These are phyloP conservation scores for Triticum dicoccoides DNA, from an alignment of 176 grass and related monocot species.

Conservation along the genomic window DNA sequence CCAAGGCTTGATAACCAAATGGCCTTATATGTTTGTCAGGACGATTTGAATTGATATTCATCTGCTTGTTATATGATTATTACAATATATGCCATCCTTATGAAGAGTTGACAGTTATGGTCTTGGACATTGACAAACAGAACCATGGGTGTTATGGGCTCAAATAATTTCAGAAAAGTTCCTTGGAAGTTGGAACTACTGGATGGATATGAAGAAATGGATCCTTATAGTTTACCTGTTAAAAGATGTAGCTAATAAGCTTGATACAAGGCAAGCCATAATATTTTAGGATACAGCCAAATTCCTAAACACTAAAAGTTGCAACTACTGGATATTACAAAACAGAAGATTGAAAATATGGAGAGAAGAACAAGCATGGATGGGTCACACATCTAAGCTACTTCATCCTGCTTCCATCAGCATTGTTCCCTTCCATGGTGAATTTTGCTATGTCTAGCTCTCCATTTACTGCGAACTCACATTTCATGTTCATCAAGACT, in stretches of 20 bases:
- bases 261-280: background rate
- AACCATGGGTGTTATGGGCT: background rate
- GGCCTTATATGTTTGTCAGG: background rate
- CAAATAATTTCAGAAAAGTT: background rate
- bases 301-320: slow-evolving; percentile 28
- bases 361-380: slow-evolving; percentile 2
- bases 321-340: slow-evolving; percentile 27
- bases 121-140: slow-evolving; percentile 19
- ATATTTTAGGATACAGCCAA: slow-evolving; percentile 28
- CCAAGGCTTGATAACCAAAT: background rate
- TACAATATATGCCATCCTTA: background rate
- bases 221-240: background rate
- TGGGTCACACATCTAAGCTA: slow-evolving; percentile 1
- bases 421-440: background rate
- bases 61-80: background rate
- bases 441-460: slow-evolving; percentile 1
- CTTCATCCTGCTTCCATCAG: background rate
- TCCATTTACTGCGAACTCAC: slow-evolving; percentile 10
- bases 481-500: slow-evolving; percentile 38
- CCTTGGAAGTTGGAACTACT: background rate
- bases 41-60: background rate
- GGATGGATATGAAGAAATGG: background rate
- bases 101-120: background rate
- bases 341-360: slow-evolving; percentile 1
- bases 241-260: background rate